A percentile compares a stretch with the other conserved stretches of the same genome.
phyloP scores from a whole-genome alignment of 225 moss, liverwort and hornwort genomes.

The Rhytidiadelphus loreus region DNA sequence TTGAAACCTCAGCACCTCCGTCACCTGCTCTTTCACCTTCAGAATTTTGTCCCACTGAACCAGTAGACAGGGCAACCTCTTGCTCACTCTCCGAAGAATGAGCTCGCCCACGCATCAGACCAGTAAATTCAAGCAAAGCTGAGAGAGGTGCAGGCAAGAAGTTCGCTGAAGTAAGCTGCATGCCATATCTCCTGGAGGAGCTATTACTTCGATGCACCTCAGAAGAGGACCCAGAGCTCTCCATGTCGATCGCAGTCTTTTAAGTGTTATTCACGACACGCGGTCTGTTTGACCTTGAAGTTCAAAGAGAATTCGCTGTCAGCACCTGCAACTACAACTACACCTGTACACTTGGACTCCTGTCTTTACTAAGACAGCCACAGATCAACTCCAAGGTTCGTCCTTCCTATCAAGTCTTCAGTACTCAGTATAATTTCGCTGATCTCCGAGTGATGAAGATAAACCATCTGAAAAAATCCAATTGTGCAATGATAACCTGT shows the following conservation, averaged over 20 bases:
- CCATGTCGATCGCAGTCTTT: conserved; percentile 30
- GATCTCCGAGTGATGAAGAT: background rate
- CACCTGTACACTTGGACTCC: background rate
- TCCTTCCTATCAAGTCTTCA: background rate
- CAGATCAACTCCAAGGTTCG: background rate
- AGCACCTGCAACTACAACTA: background rate
- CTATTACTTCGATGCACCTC: conserved; percentile 56
- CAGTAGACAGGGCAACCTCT: conserved; percentile 35
- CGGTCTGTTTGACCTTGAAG: background rate
- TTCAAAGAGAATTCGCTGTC: background rate
- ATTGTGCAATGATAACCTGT: background rate
- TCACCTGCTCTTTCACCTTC: conserved; percentile 61
- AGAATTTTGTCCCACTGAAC: conserved; percentile 35
- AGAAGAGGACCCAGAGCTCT: conserved; percentile 49
- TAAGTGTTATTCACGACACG: background rate
- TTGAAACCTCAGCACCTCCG: conserved; percentile 87
- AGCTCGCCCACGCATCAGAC: conserved; percentile 73
- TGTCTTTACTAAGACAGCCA: background rate
- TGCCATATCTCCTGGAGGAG: conserved; percentile 81
- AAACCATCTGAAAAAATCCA: background rate
- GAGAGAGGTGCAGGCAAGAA: conserved; percentile 80
- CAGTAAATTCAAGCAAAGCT: conserved; percentile 80
- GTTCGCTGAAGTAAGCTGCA: conserved; percentile 81
- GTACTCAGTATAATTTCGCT: background rate
- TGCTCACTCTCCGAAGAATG: conserved; percentile 57